Evolutionary conservation across 768 basidiomycete species (phyloP).

Genomic region (Leccinum pellstonianum): DNA sequence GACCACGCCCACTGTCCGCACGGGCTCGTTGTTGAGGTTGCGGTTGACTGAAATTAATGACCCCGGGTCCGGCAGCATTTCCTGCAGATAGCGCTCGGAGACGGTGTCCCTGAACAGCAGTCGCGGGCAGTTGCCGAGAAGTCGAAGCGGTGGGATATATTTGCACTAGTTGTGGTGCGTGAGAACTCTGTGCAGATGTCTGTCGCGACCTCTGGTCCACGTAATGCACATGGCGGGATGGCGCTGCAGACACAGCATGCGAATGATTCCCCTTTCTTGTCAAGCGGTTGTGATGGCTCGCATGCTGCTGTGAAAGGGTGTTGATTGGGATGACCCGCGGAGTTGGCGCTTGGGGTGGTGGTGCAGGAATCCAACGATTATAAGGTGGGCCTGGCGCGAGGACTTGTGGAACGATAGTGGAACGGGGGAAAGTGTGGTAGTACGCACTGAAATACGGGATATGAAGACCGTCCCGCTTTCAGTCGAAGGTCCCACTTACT

Average conservation of each 20-base stretch:
- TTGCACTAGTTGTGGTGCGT: not conserved
- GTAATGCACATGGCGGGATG: conserved; percentile 29
- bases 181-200: conserved; percentile 8
- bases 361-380: not conserved
- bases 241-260: conserved; percentile 13
- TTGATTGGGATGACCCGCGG: conserved; percentile 4
- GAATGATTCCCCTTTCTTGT: conserved; percentile 5
- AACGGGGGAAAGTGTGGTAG: conserved; percentile 31
- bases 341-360: conserved; percentile 4
- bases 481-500: conserved; percentile 25
- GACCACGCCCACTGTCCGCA: conserved; percentile 16
- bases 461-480: conserved; percentile 13
- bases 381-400: not conserved
- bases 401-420: conserved; percentile 4
- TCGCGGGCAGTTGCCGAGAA: not conserved
- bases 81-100: conserved; percentile 25
- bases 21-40: conserved; percentile 5
- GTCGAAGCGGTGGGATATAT: conserved; percentile 3
- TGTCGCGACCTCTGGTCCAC: conserved; percentile 17
- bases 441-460: conserved; percentile 17
- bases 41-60: conserved; percentile 4
- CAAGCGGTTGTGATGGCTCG: conserved; percentile 1
- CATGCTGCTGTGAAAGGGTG: conserved; percentile 8
- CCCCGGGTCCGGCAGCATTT: not conserved
- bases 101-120: conserved; percentile 14